Evolutionary conservation across 306 rosid species (phyloP), one percentile per base, ranked within the genome.

Genomic region (Astragalus glycyphyllos): DNA sequence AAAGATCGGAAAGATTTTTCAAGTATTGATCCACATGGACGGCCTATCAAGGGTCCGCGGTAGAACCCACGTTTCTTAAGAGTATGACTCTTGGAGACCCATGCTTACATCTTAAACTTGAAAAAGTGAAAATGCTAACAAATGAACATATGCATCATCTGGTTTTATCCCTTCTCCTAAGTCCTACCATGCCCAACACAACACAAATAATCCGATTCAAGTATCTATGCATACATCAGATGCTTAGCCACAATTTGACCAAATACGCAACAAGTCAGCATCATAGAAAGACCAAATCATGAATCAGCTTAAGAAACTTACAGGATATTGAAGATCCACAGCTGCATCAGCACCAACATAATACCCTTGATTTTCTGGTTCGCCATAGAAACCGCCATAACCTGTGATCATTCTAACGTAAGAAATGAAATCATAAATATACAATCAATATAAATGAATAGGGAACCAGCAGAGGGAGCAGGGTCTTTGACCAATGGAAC

Each of bases 251-350:
- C 57, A 26, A 6, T 54, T 72, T n/a, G 17, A 57, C 63, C 67
- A 57, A 8, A 65, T 20, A 51, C 7, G 46, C 2, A 59, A 35
- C 68, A 55, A 68, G 76, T 38, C 76, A 78, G 74, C 79, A 69
- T 62, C 58, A 49, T 2, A 56, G 7, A 46, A 61, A 65, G 59
- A 58, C 42, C n/a, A 23, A 65, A 42, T 23, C 16, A 60, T 8
- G 20, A 51, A 17, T 48, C 53, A 58, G 35, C 55, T 50, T 4
- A 32, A 48, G 51, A 78, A n/a, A 76, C 90, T 88, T 73, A 90
- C 97, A 29, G 90, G 87, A 81, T 87, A 88, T 72, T 88, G 95
- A 56, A 74, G 75, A 65, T 86, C 90, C 76, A 77, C 23, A 8
- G 81, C 79, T n/a, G 81, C 79, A 15, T 84, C 84, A 16, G 89